Evolutionary conservation across 2,329 filamentous ascomycete genomes (phyloP), one percentile per base, ranked within the genome.

Genomic region (Fusarium chlamydosporum): DNA sequence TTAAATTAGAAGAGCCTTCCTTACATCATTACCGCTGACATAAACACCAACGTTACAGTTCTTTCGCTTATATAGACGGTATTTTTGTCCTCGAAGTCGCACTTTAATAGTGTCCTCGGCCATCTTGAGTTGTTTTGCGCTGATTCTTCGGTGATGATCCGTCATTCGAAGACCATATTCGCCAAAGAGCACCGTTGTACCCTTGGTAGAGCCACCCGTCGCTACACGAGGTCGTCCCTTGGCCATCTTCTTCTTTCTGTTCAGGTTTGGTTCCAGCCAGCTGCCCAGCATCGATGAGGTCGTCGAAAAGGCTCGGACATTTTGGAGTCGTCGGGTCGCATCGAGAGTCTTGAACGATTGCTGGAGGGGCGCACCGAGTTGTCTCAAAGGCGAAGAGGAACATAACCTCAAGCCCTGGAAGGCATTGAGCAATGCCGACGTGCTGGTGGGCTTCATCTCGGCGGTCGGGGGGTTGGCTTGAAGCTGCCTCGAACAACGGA

Each of bases 31-130:
- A 60, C 96, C 96, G 79, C 91, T 96, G 60, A 93, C 91, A 80
- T 96, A 99, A 23, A 99, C 96, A 77, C 95, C 96, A 71, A 98
- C 92, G 77, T 97, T 97, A 70, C 94, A 96, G 74, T 89, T 90
- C 53, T 98, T 91, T 67, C 96, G 88, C 83, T 93, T 97, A 82
- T 97, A 99, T 46, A 99, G 80, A 57, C 93, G 89, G 80, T 96
- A 99, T 76, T 94, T 93, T 86, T 97, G 90, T 45, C 96, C 96
- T 82, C 96, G 88, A 46, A 99, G 83, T 66, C 95, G 87, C 75
- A 89, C 88, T 79, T 93, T 95, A 80, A 99, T 98, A 3, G 95
- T 96, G 73, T 97, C 94, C 77, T 97, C 94, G 65, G 93, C 96
- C 76, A 93, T 90, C 82, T 94, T 94, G 68, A 99, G 86, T 74